phyloP scores from a whole-genome alignment of 495 filamentous ascomycete genomes.

The Daldinia decipiens region DNA sequence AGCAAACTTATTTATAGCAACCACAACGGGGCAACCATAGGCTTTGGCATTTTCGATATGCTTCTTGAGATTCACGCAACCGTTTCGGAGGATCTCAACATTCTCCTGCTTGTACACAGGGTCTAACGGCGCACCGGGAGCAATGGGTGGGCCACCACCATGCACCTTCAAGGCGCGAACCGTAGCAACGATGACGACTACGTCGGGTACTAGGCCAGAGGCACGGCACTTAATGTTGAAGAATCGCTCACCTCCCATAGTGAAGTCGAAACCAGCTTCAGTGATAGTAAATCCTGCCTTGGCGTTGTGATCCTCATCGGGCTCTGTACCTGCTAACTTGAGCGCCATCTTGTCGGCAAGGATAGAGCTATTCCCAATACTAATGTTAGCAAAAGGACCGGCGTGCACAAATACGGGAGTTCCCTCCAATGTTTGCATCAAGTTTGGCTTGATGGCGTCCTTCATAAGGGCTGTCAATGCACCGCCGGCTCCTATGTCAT shows the following conservation, averaged over 20 bases:
- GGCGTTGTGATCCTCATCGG: slow-evolving; percentile 84
- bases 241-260: slow-evolving; percentile 99
- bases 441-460: slow-evolving; percentile 97
- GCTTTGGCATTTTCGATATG: slow-evolving; percentile 88
- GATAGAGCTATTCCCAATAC: slow-evolving; percentile 93
- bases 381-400: slow-evolving; percentile 97
- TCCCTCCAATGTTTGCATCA: slow-evolving; percentile 98
- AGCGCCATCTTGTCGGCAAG: slow-evolving; percentile 94
- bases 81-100: slow-evolving; percentile 84
- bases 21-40: slow-evolving; percentile 95
- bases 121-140: slow-evolving; percentile 80
- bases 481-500: slow-evolving; percentile 92
- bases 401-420: slow-evolving; percentile 98
- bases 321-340: slow-evolving; percentile 94
- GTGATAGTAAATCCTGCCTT: slow-evolving; percentile 97
- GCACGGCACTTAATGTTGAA: slow-evolving; percentile 99
- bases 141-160: slow-evolving; percentile 91
- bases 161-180: slow-evolving; percentile 96
- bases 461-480: slow-evolving; percentile 95
- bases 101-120: slow-evolving; percentile 94
- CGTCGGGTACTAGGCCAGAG: slow-evolving; percentile 89
- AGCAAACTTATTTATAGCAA: slow-evolving; percentile 95
- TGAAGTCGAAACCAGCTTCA: slow-evolving; percentile 98
- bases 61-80: slow-evolving; percentile 93
- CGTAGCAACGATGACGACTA: slow-evolving; percentile 94